These are phyloP conservation scores for Rhizopogon hawkerae DNA, from an alignment of 1,284 basidiomycete species.

Conservation along the genomic window DNA sequence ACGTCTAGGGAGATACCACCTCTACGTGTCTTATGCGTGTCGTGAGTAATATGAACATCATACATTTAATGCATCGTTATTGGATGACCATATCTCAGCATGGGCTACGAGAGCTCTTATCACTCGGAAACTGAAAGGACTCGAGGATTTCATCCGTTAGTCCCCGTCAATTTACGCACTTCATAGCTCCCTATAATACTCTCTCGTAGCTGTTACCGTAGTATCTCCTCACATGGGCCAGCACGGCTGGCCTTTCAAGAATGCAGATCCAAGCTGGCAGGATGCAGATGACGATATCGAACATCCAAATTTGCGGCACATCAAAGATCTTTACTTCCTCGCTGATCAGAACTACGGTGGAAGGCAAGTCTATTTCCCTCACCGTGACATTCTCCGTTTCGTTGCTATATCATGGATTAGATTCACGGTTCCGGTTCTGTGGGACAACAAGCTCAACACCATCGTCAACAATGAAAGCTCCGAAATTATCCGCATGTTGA, in stretches of 20 bases:
- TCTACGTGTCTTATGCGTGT: conserved; percentile 76
- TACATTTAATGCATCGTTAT: not conserved
- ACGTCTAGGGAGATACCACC: conserved; percentile 73
- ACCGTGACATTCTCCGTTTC: not conserved
- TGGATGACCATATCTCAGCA: conserved; percentile 35
- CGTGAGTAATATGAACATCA: conserved; percentile 42
- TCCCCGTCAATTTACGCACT: conserved; percentile 6
- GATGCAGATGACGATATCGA: conserved; percentile 68
- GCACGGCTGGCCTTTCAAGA: conserved; percentile 85
- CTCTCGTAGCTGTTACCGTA: conserved; percentile 49
- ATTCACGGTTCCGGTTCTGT: conserved; percentile 89
- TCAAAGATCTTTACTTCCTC: conserved; percentile 82
- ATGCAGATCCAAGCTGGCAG: conserved; percentile 53
- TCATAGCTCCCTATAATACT: not conserved
- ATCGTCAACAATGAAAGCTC: conserved; percentile 95
- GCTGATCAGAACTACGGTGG: conserved; percentile 65
- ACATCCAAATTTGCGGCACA: conserved; percentile 52
- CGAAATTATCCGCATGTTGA: conserved; percentile 91
- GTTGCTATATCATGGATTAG: conserved; percentile 25
- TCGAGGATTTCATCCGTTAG: conserved; percentile 78
- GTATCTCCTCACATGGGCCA: conserved; percentile 84
- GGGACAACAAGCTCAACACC: conserved; percentile 85
- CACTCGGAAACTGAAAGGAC: conserved; percentile 82
- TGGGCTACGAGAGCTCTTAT: conserved; percentile 95
- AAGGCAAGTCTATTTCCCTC: conserved; percentile 34